Evolutionary conservation across 257 asterid genomes (phyloP).

Genomic region (Solanum appendiculatum): DNA sequence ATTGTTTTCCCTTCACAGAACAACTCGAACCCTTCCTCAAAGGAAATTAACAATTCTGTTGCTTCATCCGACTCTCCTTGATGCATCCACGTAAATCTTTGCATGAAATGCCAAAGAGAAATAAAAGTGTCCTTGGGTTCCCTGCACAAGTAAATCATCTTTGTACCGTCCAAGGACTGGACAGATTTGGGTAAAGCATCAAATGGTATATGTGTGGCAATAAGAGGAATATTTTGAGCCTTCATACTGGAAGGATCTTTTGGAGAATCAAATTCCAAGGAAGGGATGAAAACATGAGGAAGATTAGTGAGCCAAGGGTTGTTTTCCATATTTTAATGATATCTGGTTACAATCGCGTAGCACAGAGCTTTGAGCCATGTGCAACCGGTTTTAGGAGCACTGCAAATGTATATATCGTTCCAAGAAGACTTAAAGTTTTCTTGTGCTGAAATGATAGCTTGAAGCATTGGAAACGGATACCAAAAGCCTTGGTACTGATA

Average conservation of each 20-base stretch:
- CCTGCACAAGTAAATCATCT: neutral
- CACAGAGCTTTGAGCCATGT: neutral
- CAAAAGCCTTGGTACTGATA: conserved; percentile 6
- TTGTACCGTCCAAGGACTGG: neutral
- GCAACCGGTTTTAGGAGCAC: neutral
- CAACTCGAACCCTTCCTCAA: neutral
- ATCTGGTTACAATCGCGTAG: neutral
- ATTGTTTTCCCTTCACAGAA: neutral
- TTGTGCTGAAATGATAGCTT: neutral
- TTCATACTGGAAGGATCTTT: neutral
- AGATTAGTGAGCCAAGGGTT: neutral
- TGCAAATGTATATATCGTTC: neutral
- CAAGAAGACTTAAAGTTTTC: neutral
- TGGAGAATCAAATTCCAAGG: neutral
- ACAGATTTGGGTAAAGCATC: neutral
- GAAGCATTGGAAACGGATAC: neutral
- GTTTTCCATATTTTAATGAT: neutral
- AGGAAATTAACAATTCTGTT: neutral
- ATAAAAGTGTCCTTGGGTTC: neutral
- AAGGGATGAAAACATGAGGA: neutral
- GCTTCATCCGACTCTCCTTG: neutral
- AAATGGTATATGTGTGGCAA: neutral
- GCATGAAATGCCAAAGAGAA: neutral
- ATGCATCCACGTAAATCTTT: neutral
- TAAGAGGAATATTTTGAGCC: neutral